These are phyloP conservation scores for Aspergillus asperescens DNA, from an alignment of 495 filamentous ascomycete genomes.

Conservation along the genomic window DNA sequence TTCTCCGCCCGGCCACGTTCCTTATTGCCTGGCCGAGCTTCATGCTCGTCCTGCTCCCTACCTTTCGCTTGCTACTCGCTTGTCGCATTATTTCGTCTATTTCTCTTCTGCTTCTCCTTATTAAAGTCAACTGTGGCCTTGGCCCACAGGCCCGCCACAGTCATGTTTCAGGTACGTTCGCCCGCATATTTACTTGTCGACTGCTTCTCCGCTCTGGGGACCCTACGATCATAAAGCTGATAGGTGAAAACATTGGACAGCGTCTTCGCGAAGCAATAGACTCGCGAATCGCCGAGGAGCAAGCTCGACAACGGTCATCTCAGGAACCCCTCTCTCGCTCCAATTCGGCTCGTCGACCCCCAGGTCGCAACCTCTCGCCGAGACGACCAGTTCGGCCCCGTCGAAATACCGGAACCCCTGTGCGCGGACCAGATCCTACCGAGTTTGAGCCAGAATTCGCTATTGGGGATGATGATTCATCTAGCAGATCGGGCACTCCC, in stretches of 20 bases:
- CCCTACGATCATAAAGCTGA: background rate
- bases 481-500: slow-evolving; percentile 53
- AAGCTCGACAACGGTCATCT: slow-evolving; percentile 63
- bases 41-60: slow-evolving; percentile 22
- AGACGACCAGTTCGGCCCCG: slow-evolving; percentile 44
- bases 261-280: slow-evolving; percentile 83
- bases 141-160: slow-evolving; percentile 34
- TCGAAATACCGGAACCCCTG: slow-evolving; percentile 48
- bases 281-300: slow-evolving; percentile 81
- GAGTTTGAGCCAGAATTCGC: slow-evolving; percentile 80
- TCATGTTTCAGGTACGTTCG: slow-evolving; percentile 45
- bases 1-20: slow-evolving; percentile 7
- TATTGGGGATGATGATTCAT: slow-evolving; percentile 68
- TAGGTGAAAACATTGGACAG: slow-evolving; percentile 36
- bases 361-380: slow-evolving; percentile 48
- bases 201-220: background rate
- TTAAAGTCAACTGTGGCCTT: slow-evolving; percentile 26
- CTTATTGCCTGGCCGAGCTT: slow-evolving; percentile 5
- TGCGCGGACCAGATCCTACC: slow-evolving; percentile 67
- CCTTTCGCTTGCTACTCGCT: slow-evolving; percentile 17
- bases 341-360: slow-evolving; percentile 46
- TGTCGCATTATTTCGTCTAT: slow-evolving; percentile 18
- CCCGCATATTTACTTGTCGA: slow-evolving; percentile 5
- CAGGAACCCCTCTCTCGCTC: slow-evolving; percentile 46
- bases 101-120: slow-evolving; percentile 20